Base-by-base conservation (phyloP, 208 protist genomes). In the Leishmania guyanensis region DNA sequence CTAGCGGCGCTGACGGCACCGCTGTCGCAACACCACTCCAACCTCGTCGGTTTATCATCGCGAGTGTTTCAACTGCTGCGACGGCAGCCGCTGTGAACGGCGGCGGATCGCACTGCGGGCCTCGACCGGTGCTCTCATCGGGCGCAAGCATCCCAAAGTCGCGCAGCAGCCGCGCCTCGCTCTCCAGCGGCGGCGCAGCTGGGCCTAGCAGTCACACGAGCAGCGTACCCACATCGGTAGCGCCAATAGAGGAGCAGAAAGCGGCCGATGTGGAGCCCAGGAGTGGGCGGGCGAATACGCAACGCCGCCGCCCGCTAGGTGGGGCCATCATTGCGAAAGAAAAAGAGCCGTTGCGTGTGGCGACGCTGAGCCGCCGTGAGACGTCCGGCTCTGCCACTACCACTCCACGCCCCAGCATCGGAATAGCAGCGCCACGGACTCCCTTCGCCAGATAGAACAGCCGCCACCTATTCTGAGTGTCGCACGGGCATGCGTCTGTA, bases 101-200 rank as follows among this genome's bases (percentile, higher is more conserved):
- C 12, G 53, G 66, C 51, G 64, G 62, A n/a, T 9, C 16, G 16
- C 71, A 82, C 58, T 39, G 65, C 65, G 77, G 54, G 33, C 36
- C 46, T 20, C 62, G 82, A 2, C 82, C 82, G 56, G 73, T 86
- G 43, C 77, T 86, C 5, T 78, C 81, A 29, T 85, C 77, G n/a
- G 50, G 64, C 14, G 50, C 69, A 6, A 77, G 81, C 62, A 81
- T 62, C 64, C 48, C 81, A 36, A 80, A 85, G 76, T 12, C 56
- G 69, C 81, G 81, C 77, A 81, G 77, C 76, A 81, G 75, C 56
- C 76, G 54, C 5, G 77, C 50, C 48, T 84, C 81, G 5, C 77
- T 62, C 3, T 78, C 69, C 48, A 80, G 58, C 64, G 81, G 69
- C 60, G 56, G 64, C 60, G 78, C 68, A 1, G 46, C 71, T 29